Evolutionary conservation across 176 grass and related monocot species (phyloP), one percentile per base, ranked within the genome.

Genomic region (Oryza rufipogon): DNA sequence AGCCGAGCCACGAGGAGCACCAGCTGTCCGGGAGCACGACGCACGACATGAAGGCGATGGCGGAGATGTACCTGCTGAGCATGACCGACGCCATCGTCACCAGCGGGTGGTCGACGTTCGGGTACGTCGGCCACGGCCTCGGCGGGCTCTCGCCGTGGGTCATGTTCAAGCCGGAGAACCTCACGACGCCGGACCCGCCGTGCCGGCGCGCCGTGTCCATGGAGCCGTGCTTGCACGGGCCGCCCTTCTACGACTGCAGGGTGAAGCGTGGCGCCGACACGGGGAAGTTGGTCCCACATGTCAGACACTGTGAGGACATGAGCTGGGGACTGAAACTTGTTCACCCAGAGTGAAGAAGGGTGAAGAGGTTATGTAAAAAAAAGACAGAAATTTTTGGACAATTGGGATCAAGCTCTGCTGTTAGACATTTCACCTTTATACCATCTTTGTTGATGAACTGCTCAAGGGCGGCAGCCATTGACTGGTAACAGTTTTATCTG

Each of bases 1-100:
- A 94, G 84, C 92, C 92, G 5, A 94, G 84, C 77, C 89, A 91
- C 81, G 92, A 94, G 81, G 84, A 89, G 81, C 75, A 82, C 78
- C 87, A 88, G 75, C 77, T 87, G 30, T 73, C 54, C 0, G 88
- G 88, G 6, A 49, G 77, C 71, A 80, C 77, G 4, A 81, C 78
- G 56, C 92, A 94, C 77, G 87, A 94, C 84, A 84, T 80, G 85
- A 91, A 89, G 77, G 92, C 92, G 36, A 41, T 93, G 83, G 82
- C 88, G 2, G 91, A 93, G 88, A 93, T 93, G 75, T 83, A 68
- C 68, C 86, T 93, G 46, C 79, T 93, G 1, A 83, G 88, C 75
- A 80, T 68, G 63, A 82, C 85, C 46, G 91, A 93, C 70, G 68
- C 25, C 44, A 32, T 93, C 32, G 86, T 93, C 78, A 88, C 91